Percentiles rank a stretch among this genome's conserved stretches.
These are phyloP conservation scores for Saccharomyces mikatae DNA, from an alignment of 805 yeast species.

Conservation along the genomic window DNA sequence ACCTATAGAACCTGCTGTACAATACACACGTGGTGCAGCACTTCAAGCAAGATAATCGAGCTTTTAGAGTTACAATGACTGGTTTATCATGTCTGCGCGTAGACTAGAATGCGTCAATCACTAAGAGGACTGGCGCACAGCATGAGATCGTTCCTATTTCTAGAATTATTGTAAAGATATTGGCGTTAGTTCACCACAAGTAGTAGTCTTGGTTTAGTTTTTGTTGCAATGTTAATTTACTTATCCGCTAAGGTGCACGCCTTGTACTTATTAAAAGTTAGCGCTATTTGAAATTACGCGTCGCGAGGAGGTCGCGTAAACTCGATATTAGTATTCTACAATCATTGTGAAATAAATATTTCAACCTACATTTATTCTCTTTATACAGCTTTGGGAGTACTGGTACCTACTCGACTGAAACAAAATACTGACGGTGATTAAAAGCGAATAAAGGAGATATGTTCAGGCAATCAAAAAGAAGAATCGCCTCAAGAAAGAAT, in stretches of 20 bases:
- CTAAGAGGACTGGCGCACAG: no score
- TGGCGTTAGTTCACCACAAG: neutral
- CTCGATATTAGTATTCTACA: neutral
- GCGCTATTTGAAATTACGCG: neutral
- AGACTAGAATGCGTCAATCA: no score
- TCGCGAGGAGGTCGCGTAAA: neutral
- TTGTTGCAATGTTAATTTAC: neutral
- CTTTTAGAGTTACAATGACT: no score
- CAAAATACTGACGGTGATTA: neutral
- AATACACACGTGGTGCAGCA: neutral
- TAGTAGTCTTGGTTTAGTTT: neutral
- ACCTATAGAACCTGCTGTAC: neutral
- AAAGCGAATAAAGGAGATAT: constrained; percentile 28
- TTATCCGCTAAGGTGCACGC: neutral
- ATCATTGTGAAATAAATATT: neutral
- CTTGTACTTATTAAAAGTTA: neutral
- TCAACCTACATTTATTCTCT: neutral
- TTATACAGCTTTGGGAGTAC: neutral
- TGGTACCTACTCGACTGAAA: neutral
- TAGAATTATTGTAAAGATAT: no score
- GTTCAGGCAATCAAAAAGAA: constrained; percentile 69
- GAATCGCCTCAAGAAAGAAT: constrained; percentile 66
- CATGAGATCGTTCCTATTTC: neutral
- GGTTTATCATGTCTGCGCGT: no score
- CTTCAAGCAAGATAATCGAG: neutral